phyloP scores from a whole-genome alignment of 2,329 filamentous ascomycete genomes.

The Tolypocladium paradoxum region DNA sequence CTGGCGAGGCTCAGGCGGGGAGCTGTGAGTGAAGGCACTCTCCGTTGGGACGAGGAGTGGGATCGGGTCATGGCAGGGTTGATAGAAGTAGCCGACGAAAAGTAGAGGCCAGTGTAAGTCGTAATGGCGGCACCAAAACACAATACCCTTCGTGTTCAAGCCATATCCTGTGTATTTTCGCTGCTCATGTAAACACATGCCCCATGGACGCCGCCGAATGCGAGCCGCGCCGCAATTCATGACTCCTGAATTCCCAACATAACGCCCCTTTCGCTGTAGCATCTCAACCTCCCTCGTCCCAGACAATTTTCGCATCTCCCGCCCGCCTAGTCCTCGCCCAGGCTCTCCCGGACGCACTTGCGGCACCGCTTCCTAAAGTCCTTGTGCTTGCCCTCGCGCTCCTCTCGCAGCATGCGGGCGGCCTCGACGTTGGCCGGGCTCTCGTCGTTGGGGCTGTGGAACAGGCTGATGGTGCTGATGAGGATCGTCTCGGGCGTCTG shows the following conservation, averaged over 20 bases:
- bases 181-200: background rate
- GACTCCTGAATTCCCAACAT: background rate
- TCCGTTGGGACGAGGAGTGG: slow-evolving; percentile 92
- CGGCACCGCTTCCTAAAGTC: slow-evolving; percentile 74
- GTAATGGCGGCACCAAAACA: background rate
- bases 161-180: background rate
- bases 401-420: slow-evolving; percentile 76
- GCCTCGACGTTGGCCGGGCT: slow-evolving; percentile 93
- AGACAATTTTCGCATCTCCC: background rate
- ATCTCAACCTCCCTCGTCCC: background rate
- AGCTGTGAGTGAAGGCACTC: slow-evolving; percentile 60
- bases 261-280: background rate
- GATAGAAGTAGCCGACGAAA: slow-evolving; percentile 36
- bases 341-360: slow-evolving; percentile 68
- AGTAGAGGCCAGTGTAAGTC: background rate
- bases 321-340: slow-evolving; percentile 53
- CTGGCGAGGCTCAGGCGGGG: slow-evolving; percentile 55
- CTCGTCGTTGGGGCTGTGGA: slow-evolving; percentile 89
- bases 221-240: background rate
- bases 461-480: slow-evolving; percentile 82
- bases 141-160: background rate
- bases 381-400: slow-evolving; percentile 46
- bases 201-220: background rate
- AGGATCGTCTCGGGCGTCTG: slow-evolving; percentile 93
- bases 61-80: slow-evolving; percentile 67